Base-by-base conservation (phyloP, 2,329 filamentous ascomycete species). In the Monosporascus ibericus region DNA sequence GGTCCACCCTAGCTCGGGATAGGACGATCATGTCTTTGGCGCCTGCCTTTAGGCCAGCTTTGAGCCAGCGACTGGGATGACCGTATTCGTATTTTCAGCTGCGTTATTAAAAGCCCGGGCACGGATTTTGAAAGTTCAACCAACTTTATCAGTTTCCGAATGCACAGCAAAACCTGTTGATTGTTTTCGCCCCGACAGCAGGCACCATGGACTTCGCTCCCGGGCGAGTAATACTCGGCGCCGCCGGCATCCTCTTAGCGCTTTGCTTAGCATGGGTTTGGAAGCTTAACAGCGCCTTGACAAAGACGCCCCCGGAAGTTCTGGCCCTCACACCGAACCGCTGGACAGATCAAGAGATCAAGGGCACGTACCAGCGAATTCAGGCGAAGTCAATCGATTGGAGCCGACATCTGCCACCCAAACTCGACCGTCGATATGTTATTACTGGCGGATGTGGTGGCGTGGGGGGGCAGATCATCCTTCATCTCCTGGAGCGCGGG, bases 381-480 rank as follows among this genome's bases (percentile, higher is more conserved):
- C 60, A 64, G 49, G 48, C 57, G 6, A 52, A 57, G 3, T 65
- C 65, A 0, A 60, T 70, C 37, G 63, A 65, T 51, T 68, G 62
- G 58, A 53, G 53, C 0, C 54, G 60, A 15, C 58, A 66, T 34
- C 59, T 72, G 11, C 69, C 70, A 6, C 68, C 68, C 0, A 64
- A 59, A 30, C 59, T 66, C 38, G 55, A 65, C n/a, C 66, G 70
- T 4, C 68, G 70, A 18, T 72, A 72, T 53, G 56, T 71, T 34
- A 56, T 72, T 6, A 70, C 67, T 1, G 70, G 70, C 24, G 70
- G 70, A n/a, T 65, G 62, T 65, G 74, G 75, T 27, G 69, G 72
- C 15, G 75, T 79, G 14, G 76, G 77, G 3, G 72, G 74, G 22
- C 73, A 72, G 65, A 72, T 79, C 36, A 68, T 77, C n/a, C 64